Base-by-base conservation (phyloP, 345 rosid species). In the Moricandia moricandioides region DNA sequence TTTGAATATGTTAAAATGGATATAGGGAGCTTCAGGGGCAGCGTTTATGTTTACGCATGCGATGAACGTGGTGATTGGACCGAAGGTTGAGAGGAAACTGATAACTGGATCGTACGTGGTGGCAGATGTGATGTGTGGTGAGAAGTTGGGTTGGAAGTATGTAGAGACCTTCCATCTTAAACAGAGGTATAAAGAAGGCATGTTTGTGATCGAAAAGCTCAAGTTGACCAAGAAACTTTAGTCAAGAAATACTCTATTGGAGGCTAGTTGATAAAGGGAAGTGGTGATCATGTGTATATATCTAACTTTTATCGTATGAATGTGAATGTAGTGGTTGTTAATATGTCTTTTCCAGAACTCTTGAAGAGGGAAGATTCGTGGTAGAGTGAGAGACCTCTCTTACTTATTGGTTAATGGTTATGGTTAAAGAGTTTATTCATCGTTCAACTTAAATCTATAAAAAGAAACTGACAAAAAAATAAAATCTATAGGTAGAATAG, bases 111-210 rank as follows among this genome's bases (percentile, higher is more conserved):
- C 90, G 69, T 92, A 89, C 82, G 86, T 92, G 0, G 97, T 91
- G 67, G 92, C 92, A 10, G 97, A 89, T 77, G 80, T 89, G 66
- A 65, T 71, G 43, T 91, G 97, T 55, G 84, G 70, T 7, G 82
- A 86, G 76, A 82, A 80, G 62, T 80, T 91, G 78, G 97, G 97
- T 7, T 91, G 97, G 97, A 91, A 88, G 74, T 91, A 89, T 37
- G 88, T 85, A 71, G 85, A 89, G 82, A 92, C 97, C 24, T 89
- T 82, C 2, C 88, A 83, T 67, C 83, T 80, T 5, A 72, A 74
- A 0, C 94, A 88, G 77, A 91, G 83, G 88, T 91, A 86, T 81
- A 91, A 89, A 72, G 97, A 91, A 86, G 92, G 94, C 61, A 91
- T 87, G 76, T 89, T 86, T 77, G 88, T 91, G 61, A 74, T 91